Base-by-base conservation (phyloP, 768 basidiomycete species). In the Porphyrellus cyaneotinctus region DNA sequence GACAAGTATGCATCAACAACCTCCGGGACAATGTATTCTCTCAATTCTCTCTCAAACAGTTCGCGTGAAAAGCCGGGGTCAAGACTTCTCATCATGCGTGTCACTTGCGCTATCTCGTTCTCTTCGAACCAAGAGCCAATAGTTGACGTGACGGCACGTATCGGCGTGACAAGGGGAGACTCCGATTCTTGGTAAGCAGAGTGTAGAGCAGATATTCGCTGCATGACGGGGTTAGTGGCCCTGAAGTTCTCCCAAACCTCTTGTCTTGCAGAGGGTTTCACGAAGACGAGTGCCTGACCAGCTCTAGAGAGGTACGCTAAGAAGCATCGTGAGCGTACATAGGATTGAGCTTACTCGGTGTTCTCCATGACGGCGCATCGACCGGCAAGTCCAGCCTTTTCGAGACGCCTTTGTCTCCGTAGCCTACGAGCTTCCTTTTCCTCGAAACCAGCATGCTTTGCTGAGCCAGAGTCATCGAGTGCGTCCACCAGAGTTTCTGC, bases 21-120 rank as follows among this genome's bases (percentile, higher is more conserved):
- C 67, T 99, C 97, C 0, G 97, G 97, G 3, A 99, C 83, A 57
- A 99, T 99, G 63, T 97, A 99, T 71, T 98, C 97, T 53, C 95
- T 74, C 52, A 98, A 68, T 65, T 98, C 97, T 53, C 87, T 78
- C 63, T 92, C 87, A 64, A 97, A 98, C 31, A 75, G 72, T 65
- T 97, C 97, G 64, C 87, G 81, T 50, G 80, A 85, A 72, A 97
- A 99, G 24, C 71, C 67, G 6, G 97, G 92, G 68, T 99, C 97
- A 64, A 97, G 75, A n/a, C 75, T 67, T 68, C 85, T 89, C 83
- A 97, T 91, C 65, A 85, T 71, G 54, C 91, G 80, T 63, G 87
- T 84, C 28, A 98, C 95, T 68, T 90, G 89, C n/a, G 97, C 97
- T 42, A 88, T 94, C 75, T 99, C 97, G 65, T 91, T 99, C 75